Evolutionary conservation across 1,139 yeast species (phyloP), one percentile per base, ranked within the genome.

Genomic region (Entelexis paramagnoliae): DNA sequence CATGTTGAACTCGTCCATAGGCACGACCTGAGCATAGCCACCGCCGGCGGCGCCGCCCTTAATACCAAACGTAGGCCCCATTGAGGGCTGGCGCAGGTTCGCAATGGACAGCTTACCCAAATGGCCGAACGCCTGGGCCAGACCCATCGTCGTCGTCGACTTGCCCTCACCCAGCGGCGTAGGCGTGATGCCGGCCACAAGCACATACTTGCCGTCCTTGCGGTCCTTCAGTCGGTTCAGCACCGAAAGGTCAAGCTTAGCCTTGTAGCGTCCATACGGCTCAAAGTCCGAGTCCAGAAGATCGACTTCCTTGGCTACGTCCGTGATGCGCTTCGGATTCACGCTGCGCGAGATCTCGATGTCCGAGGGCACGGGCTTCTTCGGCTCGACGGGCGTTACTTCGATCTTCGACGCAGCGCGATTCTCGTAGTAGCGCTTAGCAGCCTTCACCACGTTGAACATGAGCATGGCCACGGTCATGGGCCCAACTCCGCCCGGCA

Each of bases 11-110:
- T 91, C 98, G 68, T 91, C 98, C 98, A 91, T 91, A 58, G 98
- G 98, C 65, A 91, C 88, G 49, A 91, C 97, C 72, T 91, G 97
- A 10, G 97, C 83, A 71, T 89, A 91, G 56, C 98, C 98, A 67
- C 98, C 98, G 66, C 98, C 98, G 19, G 98, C 97, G 58, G 98
- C 98, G 71, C 98, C 98, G 68, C 97, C 97, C 72, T 89, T 91
- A 66, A 91, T 88, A 71, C 98, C 98, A 64, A 91, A 91, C 20
- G 98, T 91, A 55, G 98, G 98, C 50, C 98, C 98, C 96, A 91
- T 89, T 17, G 95, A 84, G 42, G 98, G 98, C 70, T 91, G 98
- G 72, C 98, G 83, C 54, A 91, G 96, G 66, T 87, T 89, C 58
- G 98, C 98, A 66, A 91, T 83, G 20, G 89, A 89, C 55, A 83